Evolutionary conservation across 176 grass and related monocot genomes (phyloP).

Genomic region (Eremochloa ophiuroides): DNA sequence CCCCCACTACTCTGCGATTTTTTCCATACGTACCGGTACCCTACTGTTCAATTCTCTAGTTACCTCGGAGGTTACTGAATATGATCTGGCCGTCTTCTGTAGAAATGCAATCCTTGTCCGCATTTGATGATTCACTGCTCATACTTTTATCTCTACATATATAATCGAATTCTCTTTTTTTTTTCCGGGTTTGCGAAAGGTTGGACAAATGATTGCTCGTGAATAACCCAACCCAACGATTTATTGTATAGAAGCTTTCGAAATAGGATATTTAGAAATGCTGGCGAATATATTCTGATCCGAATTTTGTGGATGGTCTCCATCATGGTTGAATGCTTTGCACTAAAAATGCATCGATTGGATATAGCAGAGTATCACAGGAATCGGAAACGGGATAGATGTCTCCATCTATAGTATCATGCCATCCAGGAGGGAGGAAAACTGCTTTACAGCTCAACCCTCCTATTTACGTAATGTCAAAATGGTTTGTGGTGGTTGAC

Average conservation of each 20-base stretch:
- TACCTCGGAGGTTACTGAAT: no score
- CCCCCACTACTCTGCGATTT: no score
- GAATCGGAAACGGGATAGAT: background rate
- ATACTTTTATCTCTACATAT: background rate
- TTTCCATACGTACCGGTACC: no score
- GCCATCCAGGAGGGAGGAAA: background rate
- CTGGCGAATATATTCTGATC: background rate
- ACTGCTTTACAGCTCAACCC: background rate
- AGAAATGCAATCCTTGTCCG: background rate
- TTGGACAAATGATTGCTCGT: background rate
- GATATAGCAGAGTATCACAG: background rate
- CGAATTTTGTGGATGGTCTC: conserved; percentile 1
- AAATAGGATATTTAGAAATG: background rate
- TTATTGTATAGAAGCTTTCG: background rate
- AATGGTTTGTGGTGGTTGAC: background rate
- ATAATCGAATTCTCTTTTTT: background rate
- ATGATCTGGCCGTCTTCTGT: background rate
- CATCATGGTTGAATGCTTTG: background rate
- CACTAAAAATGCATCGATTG: background rate
- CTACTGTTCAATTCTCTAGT: no score
- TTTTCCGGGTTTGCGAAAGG: background rate
- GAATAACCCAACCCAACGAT: background rate
- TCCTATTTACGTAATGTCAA: no score
- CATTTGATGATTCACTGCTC: background rate
- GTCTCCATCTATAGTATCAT: background rate